phyloP scores from a whole-genome alignment of 805 yeast genomes.

The Candida sithepensis region DNA sequence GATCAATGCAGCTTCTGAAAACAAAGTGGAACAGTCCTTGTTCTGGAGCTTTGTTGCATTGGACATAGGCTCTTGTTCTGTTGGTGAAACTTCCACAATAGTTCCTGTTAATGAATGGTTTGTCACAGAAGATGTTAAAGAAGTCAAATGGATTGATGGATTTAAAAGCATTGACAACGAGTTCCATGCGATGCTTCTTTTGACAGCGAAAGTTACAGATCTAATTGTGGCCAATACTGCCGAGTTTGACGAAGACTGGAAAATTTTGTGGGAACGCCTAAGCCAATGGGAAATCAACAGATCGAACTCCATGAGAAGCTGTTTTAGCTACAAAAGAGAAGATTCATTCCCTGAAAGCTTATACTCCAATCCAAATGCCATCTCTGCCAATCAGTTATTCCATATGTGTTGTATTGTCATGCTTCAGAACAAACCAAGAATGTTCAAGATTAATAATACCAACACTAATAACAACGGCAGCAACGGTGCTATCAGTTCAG shows the following conservation, averaged over 20 bases:
- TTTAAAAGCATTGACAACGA: conserved; percentile 5
- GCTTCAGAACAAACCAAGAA: conserved; percentile 38
- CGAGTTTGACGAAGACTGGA: conserved; percentile 37
- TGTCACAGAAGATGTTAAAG: not conserved
- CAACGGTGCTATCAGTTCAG: not conserved
- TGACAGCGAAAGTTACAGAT: conserved; percentile 32
- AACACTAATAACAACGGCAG: not conserved
- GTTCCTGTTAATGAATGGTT: conserved; percentile 16
- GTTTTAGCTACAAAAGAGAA: conserved; percentile 24
- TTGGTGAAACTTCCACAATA: conserved; percentile 27
- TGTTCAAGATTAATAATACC: conserved; percentile 18
- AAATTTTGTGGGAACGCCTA: conserved; percentile 36
- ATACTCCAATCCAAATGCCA: conserved; percentile 35
- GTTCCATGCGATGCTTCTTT: conserved; percentile 18
- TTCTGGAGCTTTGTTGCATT: conserved; percentile 44
- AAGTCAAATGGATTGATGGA: conserved; percentile 4
- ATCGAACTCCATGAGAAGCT: conserved; percentile 33
- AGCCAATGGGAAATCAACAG: conserved; percentile 36
- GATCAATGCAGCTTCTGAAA: conserved; percentile 35
- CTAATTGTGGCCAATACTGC: conserved; percentile 26
- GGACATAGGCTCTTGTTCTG: conserved; percentile 32
- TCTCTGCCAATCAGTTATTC: conserved; percentile 35
- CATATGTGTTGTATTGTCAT: conserved; percentile 37
- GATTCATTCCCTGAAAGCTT: conserved; percentile 37
- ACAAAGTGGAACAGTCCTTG: conserved; percentile 33